Evolutionary conservation across 331 rosid genomes (phyloP).

Genomic region (Stylosanthes scabra): DNA sequence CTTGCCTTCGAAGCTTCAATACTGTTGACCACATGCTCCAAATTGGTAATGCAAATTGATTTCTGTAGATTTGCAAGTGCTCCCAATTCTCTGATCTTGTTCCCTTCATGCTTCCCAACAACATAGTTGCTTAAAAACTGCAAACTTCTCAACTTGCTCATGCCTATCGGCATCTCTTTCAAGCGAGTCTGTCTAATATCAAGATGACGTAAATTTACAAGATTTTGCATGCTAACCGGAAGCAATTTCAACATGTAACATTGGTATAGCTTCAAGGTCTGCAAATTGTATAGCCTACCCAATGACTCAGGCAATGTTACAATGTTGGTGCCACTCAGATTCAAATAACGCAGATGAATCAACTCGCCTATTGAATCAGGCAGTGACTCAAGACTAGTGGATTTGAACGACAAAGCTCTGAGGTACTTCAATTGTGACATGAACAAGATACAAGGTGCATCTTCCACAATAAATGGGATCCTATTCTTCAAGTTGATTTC

Average conservation of each 20-base stretch:
- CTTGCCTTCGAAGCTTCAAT: too few species aligned
- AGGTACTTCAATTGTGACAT: background rate
- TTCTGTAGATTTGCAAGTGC: too few species aligned
- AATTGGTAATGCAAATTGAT: too few species aligned
- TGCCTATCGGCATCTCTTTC: too few species aligned
- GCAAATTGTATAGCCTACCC: background rate
- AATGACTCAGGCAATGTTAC: background rate
- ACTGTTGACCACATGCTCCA: too few species aligned
- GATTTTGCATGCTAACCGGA: background rate
- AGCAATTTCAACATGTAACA: background rate
- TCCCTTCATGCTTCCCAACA: too few species aligned
- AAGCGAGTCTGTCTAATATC: too few species aligned
- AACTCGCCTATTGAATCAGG: background rate
- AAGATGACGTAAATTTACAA: background rate
- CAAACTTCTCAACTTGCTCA: too few species aligned
- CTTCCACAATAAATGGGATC: too few species aligned
- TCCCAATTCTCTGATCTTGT: too few species aligned
- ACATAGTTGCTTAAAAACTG: too few species aligned
- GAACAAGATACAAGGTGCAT: background rate
- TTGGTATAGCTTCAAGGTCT: background rate
- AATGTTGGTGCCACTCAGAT: background rate
- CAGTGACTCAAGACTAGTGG: background rate
- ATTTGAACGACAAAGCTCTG: background rate
- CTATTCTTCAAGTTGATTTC: too few species aligned
- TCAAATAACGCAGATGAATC: background rate